Percentiles rank a stretch among this genome's conserved stretches.
Evolutionary conservation across 2,329 filamentous ascomycete species (phyloP).

Genomic region (Magnaporthiopsis rhizophila): DNA sequence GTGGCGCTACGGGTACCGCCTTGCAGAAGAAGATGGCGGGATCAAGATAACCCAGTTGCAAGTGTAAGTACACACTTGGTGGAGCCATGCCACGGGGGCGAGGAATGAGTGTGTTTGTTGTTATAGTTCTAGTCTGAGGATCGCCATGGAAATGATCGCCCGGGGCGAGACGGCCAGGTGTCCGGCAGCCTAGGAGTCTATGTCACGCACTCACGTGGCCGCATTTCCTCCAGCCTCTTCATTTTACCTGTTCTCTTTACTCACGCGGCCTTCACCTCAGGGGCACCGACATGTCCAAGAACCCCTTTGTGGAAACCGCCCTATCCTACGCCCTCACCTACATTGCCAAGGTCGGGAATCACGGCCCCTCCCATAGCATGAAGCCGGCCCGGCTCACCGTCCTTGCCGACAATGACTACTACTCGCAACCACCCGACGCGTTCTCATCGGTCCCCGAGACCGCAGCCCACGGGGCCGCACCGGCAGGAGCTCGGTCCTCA

Average conservation of each 20-base stretch:
- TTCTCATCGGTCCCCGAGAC: constrained; percentile 18
- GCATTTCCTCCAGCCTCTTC: background rate
- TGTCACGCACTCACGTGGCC: background rate
- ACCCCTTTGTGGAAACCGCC: constrained; percentile 89
- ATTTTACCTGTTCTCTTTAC: background rate
- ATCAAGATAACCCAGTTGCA: constrained; percentile 73
- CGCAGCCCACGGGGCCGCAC: constrained; percentile 3
- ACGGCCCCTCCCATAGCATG: constrained; percentile 40
- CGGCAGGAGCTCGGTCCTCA: background rate
- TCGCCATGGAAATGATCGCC: background rate
- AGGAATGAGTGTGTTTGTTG: background rate
- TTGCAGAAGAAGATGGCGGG: constrained; percentile 64
- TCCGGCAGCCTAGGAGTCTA: background rate
- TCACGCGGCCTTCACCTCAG: constrained; percentile 20
- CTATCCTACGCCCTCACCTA: constrained; percentile 84
- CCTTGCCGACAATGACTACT: constrained; percentile 93
- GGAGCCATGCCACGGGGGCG: background rate
- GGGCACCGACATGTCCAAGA: constrained; percentile 41
- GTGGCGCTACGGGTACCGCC: constrained; percentile 79
- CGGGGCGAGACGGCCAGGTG: background rate
- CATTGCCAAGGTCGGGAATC: constrained; percentile 41
- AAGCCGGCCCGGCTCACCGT: constrained; percentile 71
- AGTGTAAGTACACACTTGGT: constrained; percentile 48
- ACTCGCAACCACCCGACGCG: constrained; percentile 57
- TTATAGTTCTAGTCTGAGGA: background rate